Evolutionary conservation across 768 basidiomycete species (phyloP).

Genomic region (Boletus sp.): DNA sequence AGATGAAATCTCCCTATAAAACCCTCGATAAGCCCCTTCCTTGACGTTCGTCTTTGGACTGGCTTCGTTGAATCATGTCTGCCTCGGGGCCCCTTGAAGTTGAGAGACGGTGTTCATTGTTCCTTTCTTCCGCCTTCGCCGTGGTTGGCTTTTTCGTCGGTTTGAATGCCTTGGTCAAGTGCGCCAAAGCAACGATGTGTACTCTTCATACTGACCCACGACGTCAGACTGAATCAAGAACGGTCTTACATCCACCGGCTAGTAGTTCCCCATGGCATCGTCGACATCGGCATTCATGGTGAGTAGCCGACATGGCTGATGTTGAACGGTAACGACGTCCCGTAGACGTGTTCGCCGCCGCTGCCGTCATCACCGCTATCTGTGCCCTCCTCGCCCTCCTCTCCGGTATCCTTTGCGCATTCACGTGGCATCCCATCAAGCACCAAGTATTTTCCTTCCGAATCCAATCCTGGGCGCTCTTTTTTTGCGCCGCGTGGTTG

Average conservation of each 20-base stretch:
- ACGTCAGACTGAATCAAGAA: conserved; percentile 12
- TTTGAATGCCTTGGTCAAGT: conserved; percentile 23
- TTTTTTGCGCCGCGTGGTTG: conserved; percentile 44
- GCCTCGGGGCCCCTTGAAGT: not conserved
- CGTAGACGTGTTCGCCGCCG: conserved; percentile 40
- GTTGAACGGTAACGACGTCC: not conserved
- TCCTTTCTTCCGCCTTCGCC: conserved; percentile 32
- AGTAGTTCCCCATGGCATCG: conserved; percentile 4
- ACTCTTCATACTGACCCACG: not conserved
- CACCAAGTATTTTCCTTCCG: conserved; percentile 15
- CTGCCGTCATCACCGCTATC: conserved; percentile 35
- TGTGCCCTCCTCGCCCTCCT: conserved; percentile 35
- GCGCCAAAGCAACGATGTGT: not conserved
- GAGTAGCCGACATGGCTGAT: not conserved
- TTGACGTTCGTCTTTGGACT: not conserved
- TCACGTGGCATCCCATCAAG: conserved; percentile 16
- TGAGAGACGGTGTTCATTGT: conserved; percentile 22
- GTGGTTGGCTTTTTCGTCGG: conserved; percentile 19
- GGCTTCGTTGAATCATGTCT: conserved; percentile 3
- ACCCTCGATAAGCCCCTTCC: not conserved
- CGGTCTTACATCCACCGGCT: conserved; percentile 8
- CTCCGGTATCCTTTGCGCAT: conserved; percentile 25
- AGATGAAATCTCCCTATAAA: conserved; percentile 5
- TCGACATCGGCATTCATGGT: conserved; percentile 14
- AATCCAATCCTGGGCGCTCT: conserved; percentile 37